A percentile compares a stretch with the other conserved stretches of the same genome.
phyloP scores from a whole-genome alignment of 2,329 filamentous ascomycete genomes.

The Penicillium vulpinum region DNA sequence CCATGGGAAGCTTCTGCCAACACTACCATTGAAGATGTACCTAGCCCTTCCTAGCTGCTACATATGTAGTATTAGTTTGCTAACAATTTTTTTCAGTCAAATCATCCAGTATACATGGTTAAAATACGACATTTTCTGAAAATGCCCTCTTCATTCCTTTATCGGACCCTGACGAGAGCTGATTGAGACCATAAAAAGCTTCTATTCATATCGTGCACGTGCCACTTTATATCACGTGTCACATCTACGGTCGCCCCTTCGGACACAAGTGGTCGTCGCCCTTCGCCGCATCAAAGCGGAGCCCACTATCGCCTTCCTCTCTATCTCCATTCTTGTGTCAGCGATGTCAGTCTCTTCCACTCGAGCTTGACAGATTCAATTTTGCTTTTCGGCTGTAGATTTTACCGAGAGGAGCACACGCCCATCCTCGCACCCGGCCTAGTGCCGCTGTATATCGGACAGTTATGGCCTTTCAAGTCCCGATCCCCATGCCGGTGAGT shows the following conservation, averaged over 20 bases:
- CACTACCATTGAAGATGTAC: not conserved
- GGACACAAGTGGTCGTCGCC: conserved; percentile 30
- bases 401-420: conserved; percentile 17
- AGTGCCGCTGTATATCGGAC: conserved; percentile 38
- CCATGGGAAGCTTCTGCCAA: not conserved
- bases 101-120: not conserved
- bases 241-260: conserved; percentile 18
- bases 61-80: not conserved
- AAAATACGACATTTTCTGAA: not conserved
- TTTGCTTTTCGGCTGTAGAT: not conserved
- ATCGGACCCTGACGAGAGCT: not conserved
- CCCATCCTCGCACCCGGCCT: conserved; percentile 32
- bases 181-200: not conserved
- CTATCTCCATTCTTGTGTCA: conserved; percentile 16
- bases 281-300: conserved; percentile 36
- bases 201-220: not conserved
- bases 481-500: conserved; percentile 50
- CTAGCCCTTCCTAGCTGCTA: not conserved
- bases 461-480: conserved; percentile 55
- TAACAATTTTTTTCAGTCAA: too few species aligned
- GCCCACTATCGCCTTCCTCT: conserved; percentile 18
- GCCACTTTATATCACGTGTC: conserved; percentile 20
- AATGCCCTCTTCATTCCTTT: not conserved
- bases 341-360: conserved; percentile 27
- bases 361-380: conserved; percentile 4